These are phyloP conservation scores for Penicillium sp. DNA, from an alignment of 2,329 filamentous ascomycete species.

Conservation along the genomic window DNA sequence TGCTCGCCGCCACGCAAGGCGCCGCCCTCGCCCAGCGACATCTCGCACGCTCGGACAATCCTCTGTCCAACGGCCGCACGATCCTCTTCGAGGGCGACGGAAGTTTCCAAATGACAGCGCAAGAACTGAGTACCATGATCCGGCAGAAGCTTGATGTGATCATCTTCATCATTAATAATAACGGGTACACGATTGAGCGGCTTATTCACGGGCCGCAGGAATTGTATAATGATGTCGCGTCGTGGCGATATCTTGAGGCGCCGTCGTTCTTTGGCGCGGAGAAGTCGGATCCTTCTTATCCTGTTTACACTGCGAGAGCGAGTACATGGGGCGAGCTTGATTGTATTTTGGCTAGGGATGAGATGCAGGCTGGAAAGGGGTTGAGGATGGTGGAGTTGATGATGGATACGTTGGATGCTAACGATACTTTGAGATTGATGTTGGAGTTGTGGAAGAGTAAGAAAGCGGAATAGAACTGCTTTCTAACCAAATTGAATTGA, in stretches of 20 bases:
- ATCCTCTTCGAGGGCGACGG: conserved; percentile 85
- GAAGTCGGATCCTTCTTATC: conserved; percentile 11
- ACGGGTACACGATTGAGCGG: conserved; percentile 78
- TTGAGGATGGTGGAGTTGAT: conserved; percentile 5
- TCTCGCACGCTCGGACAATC: not conserved
- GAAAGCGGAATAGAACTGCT: not conserved
- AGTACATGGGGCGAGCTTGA: not conserved
- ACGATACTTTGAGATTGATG: not conserved
- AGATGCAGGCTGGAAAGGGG: not conserved
- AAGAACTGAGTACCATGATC: conserved; percentile 82
- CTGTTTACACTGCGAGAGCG: not conserved
- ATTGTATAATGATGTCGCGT: conserved; percentile 70
- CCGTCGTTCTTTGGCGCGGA: not conserved
- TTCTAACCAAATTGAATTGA: no score
- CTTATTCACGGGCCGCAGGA: conserved; percentile 74
- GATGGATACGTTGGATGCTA: not conserved
- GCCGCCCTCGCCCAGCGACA: conserved; percentile 8
- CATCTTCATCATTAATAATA: conserved; percentile 79
- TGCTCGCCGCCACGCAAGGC: conserved; percentile 9
- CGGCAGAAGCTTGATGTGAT: conserved; percentile 72
- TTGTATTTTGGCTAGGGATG: not conserved
- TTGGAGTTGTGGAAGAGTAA: not conserved
- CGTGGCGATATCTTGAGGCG: conserved; percentile 5
- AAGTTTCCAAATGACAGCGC: conserved; percentile 78
- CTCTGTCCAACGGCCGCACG: conserved; percentile 50